phyloP scores from a whole-genome alignment of 2,329 filamentous ascomycete species.

The Diplocarpon mali region DNA sequence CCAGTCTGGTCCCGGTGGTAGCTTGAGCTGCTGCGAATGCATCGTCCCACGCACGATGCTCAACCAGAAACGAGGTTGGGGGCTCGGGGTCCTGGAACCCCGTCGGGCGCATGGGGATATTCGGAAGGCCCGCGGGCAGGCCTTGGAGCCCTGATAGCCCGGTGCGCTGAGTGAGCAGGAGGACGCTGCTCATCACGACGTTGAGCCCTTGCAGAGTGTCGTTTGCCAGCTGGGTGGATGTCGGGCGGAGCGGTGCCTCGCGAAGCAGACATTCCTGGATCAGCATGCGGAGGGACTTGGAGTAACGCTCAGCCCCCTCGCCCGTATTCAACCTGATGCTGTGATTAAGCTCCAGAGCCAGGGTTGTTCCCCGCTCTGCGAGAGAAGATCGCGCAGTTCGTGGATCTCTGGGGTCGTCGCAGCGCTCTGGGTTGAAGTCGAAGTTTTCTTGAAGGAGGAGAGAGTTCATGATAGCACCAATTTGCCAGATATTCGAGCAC shows the following conservation, averaged over 20 bases:
- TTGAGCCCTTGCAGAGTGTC: not conserved
- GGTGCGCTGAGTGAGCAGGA: not conserved
- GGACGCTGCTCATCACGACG: not conserved
- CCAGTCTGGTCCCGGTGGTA: not conserved
- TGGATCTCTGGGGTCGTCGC: not conserved
- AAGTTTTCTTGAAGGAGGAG: constrained; percentile 1
- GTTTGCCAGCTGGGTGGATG: not conserved
- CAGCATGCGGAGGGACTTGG: not conserved
- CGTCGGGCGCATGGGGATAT: not conserved
- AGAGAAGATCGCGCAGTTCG: not conserved
- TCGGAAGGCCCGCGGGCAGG: not conserved
- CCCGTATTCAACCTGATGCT: not conserved
- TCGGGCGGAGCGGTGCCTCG: not conserved
- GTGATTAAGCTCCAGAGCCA: not conserved
- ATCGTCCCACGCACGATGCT: not conserved
- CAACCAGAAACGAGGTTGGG: not conserved
- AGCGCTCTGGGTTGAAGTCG: constrained; percentile 3
- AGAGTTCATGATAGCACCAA: constrained; percentile 8
- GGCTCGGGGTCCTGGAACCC: not conserved
- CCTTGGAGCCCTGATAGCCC: not conserved
- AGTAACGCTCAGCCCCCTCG: not conserved
- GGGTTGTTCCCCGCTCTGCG: not conserved
- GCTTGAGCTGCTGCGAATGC: not conserved
- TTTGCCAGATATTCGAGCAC: constrained; percentile 9
- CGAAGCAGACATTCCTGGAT: not conserved